Evolutionary conservation across 2,329 filamentous ascomycete genomes (phyloP).

Genomic region (Aphanoascus verrucosus): DNA sequence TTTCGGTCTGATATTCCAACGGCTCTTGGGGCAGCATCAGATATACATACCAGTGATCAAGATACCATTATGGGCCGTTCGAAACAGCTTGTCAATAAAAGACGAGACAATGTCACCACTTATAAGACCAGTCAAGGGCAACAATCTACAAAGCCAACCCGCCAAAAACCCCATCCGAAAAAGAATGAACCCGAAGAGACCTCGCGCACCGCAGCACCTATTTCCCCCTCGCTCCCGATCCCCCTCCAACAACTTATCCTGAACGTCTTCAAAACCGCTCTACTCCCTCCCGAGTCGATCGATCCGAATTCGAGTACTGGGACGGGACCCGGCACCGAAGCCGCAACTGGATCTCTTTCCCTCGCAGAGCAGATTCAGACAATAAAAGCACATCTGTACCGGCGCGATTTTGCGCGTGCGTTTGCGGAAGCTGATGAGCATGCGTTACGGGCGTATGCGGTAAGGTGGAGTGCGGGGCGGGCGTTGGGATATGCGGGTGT

Average conservation of each 20-base stretch:
- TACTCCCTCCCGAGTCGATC: conserved; percentile 40
- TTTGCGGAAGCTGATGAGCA: conserved; percentile 56
- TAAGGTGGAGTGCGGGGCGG: conserved; percentile 80
- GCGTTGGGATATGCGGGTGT: conserved; percentile 70
- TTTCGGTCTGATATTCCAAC: not conserved
- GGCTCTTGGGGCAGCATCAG: not conserved
- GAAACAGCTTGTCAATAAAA: not conserved
- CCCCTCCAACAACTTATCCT: conserved; percentile 59
- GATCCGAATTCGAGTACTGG: not conserved
- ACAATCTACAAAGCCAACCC: not conserved
- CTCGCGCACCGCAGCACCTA: not conserved
- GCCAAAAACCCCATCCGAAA: not conserved
- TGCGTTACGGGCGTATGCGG: conserved; percentile 70
- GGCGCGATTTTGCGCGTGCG: conserved; percentile 69
- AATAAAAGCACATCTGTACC: conserved; percentile 76
- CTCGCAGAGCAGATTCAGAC: conserved; percentile 56
- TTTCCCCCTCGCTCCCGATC: conserved; percentile 31
- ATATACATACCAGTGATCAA: no score
- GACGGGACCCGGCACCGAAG: conserved; percentile 11
- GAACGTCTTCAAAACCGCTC: conserved; percentile 59
- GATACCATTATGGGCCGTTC: not conserved
- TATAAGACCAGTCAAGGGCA: no score
- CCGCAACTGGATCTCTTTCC: conserved; percentile 28
- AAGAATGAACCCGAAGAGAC: not conserved
- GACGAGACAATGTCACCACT: no score